These are phyloP conservation scores for Epichloe sylvatica DNA, from an alignment of 2,329 filamentous ascomycete genomes.

Conservation along the genomic window DNA sequence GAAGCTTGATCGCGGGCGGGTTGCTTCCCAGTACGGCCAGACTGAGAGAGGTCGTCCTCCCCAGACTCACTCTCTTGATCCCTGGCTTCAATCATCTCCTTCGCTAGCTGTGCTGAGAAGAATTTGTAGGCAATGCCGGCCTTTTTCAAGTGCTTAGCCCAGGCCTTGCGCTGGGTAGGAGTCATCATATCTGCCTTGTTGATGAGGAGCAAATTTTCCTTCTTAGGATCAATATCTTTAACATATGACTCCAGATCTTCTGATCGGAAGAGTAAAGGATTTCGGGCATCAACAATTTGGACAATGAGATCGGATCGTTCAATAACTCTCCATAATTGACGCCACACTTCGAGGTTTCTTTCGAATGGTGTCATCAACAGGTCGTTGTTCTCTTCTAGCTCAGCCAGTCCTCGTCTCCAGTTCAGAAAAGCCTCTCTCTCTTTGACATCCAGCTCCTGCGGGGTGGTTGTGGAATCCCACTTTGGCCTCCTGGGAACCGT, in stretches of 20 bases:
- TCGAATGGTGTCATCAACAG: constrained; percentile 96
- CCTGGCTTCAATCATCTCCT: constrained; percentile 69
- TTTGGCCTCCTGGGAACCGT: constrained; percentile 81
- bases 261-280: constrained; percentile 84
- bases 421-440: constrained; percentile 72
- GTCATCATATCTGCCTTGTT: constrained; percentile 99
- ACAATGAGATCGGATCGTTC: constrained; percentile 91
- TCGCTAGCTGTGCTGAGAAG: constrained; percentile 87
- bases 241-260: constrained; percentile 91
- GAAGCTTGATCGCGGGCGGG: constrained; percentile 10
- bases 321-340: constrained; percentile 95
- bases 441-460: constrained; percentile 60
- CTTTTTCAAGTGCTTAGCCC: constrained; percentile 75
- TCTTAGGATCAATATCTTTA: constrained; percentile 75
- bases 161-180: constrained; percentile 60
- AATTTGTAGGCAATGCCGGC: constrained; percentile 82
- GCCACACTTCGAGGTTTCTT: constrained; percentile 93
- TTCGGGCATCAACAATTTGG: constrained; percentile 94
- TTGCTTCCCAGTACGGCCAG: constrained; percentile 16
- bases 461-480: constrained; percentile 79
- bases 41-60: constrained; percentile 15
- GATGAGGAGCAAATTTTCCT: constrained; percentile 83
- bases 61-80: constrained; percentile 38
- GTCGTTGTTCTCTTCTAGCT: constrained; percentile 87
- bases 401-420: constrained; percentile 82